A percentile compares a stretch with the other conserved stretches of the same genome.
Evolutionary conservation across 108 stramenopile species (phyloP).

Genomic region (Stephanodiscus minutulus): DNA sequence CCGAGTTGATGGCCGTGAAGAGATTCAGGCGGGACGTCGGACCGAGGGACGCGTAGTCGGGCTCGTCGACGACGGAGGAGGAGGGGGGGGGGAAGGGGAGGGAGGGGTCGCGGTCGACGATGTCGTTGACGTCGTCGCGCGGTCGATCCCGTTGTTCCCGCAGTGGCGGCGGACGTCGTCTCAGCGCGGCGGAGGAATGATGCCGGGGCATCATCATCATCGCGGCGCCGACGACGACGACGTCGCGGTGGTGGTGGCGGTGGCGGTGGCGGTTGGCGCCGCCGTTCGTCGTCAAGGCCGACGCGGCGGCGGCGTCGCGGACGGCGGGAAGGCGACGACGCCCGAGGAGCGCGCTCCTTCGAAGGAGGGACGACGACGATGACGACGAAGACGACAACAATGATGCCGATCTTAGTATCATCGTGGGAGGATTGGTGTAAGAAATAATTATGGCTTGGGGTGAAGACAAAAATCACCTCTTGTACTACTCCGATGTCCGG

Average conservation of each 20-base stretch:
- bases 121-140: not conserved
- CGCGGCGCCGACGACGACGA: not conserved
- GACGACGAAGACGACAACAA: not conserved
- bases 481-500: too few species aligned
- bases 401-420: not conserved
- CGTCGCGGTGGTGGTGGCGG: too few species aligned
- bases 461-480: too few species aligned
- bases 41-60: slow-evolving; percentile 30
- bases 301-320: not conserved
- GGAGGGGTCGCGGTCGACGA: not conserved
- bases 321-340: too few species aligned
- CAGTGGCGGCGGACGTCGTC: not conserved
- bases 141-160: not conserved
- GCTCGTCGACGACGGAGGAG: slow-evolving; percentile 10
- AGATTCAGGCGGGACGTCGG: slow-evolving; percentile 58
- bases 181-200: not conserved
- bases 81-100: not conserved
- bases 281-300: too few species aligned
- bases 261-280: too few species aligned
- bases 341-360: not conserved
- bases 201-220: too few species aligned
- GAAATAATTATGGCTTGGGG: too few species aligned
- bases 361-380: not conserved
- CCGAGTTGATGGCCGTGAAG: slow-evolving; percentile 80
- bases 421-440: not conserved